Conservation (phyloP, 78 protist species). For the Capsaspora owczarzaki region DNA sequence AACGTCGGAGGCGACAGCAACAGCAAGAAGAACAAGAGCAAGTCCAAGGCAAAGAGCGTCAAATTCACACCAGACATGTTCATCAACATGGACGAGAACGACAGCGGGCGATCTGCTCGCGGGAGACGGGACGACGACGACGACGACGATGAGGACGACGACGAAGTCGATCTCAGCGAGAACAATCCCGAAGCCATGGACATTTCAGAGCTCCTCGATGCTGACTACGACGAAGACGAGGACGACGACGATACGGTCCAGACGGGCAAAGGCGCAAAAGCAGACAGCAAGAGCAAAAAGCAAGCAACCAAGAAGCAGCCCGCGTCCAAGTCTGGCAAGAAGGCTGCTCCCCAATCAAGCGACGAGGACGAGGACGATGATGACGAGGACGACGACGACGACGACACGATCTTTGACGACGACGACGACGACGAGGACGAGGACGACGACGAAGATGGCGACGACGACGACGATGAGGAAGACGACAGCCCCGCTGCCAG, state of each 20-base stretch:
- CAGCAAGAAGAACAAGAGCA: not conserved
- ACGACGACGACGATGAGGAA: conserved; percentile 17
- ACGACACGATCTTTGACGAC: too few species aligned
- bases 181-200: not conserved
- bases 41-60: not conserved
- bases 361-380: not conserved
- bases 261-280: conserved; percentile 5
- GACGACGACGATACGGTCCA: conserved; percentile 9
- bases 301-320: too few species aligned
- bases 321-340: too few species aligned
- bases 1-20: not conserved
- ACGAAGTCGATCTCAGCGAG: not conserved
- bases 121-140: not conserved
- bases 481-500: not conserved
- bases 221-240: not conserved
- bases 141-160: conserved; percentile 14
- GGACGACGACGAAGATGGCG: not conserved
- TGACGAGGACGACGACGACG: conserved; percentile 9
- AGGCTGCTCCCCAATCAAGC: too few species aligned
- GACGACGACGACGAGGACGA: too few species aligned
- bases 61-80: not conserved
- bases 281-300: not conserved
- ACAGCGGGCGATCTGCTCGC: not conserved
- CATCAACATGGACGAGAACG: not conserved
- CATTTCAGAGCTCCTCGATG: not conserved